A percentile compares a stretch with the other conserved stretches of the same genome.
Conservation (phyloP, 2,329 filamentous ascomycete species). For the Diaporthe ampelina region DNA sequence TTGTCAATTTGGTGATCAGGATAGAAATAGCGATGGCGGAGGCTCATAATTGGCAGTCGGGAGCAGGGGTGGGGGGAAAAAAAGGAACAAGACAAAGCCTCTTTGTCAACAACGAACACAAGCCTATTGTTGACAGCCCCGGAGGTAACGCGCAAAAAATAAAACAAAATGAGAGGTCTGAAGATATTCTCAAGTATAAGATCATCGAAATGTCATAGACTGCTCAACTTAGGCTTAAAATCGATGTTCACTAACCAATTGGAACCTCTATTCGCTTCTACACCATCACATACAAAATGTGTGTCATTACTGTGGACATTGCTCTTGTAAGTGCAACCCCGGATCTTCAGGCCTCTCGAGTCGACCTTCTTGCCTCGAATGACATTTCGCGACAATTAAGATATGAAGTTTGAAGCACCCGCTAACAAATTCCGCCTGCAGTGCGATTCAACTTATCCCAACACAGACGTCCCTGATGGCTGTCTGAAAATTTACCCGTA, state of each 20-base stretch:
- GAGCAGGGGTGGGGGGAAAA: not conserved
- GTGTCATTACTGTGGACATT: conserved; percentile 1
- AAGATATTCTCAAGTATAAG: not conserved
- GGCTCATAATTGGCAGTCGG: not conserved
- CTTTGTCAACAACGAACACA: conserved; percentile 1
- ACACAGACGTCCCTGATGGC: not conserved
- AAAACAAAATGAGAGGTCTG: not conserved
- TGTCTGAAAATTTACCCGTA: conserved; percentile 25
- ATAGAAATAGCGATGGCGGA: not conserved
- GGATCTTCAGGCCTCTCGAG: too few relatives aligned
- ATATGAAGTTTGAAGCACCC: not conserved
- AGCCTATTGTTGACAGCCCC: not conserved
- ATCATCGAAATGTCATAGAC: not conserved
- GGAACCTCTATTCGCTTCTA: not conserved
- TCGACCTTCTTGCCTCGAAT: too few relatives aligned
- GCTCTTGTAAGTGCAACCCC: conserved; percentile 1
- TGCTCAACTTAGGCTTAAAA: not conserved
- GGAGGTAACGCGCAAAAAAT: not conserved
- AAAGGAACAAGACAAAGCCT: not conserved
- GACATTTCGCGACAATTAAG: not conserved
- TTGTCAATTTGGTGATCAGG: not conserved
- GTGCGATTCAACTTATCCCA: conserved; percentile 2
- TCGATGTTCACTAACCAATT: not conserved
- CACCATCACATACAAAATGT: conserved; percentile 1
- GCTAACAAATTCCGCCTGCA: not conserved